These are phyloP conservation scores for Hypoxylon rickii DNA, from an alignment of 495 filamentous ascomycete genomes.

Conservation along the genomic window DNA sequence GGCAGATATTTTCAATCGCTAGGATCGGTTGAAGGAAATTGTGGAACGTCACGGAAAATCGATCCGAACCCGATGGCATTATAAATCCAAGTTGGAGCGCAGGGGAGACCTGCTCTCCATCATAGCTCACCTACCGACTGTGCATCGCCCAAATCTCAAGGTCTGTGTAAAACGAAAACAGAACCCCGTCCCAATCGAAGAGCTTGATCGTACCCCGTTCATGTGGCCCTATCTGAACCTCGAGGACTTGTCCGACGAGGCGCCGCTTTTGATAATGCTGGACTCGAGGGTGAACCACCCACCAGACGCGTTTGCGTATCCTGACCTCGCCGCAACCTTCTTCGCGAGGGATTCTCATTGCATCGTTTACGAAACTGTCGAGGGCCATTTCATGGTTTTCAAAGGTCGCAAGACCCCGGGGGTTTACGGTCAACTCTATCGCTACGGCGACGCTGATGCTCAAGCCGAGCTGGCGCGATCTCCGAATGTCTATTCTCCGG, in stretches of 20 bases:
- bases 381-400: slow-evolving; percentile 48
- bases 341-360: slow-evolving; percentile 31
- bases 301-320: slow-evolving; percentile 47
- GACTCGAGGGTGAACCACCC: slow-evolving; percentile 43
- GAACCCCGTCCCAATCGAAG: background rate
- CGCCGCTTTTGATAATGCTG: slow-evolving; percentile 48
- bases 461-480: background rate
- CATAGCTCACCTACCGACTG: slow-evolving; percentile 11
- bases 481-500: slow-evolving; percentile 28
- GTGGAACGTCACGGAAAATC: slow-evolving; percentile 1
- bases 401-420: slow-evolving; percentile 35
- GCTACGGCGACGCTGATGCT: slow-evolving; percentile 39
- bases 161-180: slow-evolving; percentile 25
- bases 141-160: slow-evolving; percentile 21
- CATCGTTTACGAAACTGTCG: slow-evolving; percentile 13
- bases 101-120: slow-evolving; percentile 9
- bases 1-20: slow-evolving; percentile 5
- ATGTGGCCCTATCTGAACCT: slow-evolving; percentile 54
- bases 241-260: slow-evolving; percentile 49
- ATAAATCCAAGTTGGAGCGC: slow-evolving; percentile 13
- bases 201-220: background rate
- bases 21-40: slow-evolving; percentile 3
- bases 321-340: slow-evolving; percentile 40
- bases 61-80: slow-evolving; percentile 19
- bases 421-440: slow-evolving; percentile 52